Base-by-base conservation (phyloP, 176 grass and related monocot genomes). In the Cenchrus fungigraminus region DNA sequence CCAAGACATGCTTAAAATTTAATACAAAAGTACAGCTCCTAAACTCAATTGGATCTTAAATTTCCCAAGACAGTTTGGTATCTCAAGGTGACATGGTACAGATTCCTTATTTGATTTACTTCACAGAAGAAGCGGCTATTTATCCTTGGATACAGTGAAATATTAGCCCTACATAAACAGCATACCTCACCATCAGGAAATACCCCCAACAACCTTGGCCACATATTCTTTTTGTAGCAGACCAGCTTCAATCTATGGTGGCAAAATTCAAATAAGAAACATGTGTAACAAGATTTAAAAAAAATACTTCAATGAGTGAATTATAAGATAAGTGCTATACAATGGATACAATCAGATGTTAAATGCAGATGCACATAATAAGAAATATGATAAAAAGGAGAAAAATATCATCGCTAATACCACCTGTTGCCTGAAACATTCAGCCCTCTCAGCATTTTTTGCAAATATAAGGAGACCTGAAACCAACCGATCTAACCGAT, bases 381-480 rank as follows among this genome's bases (percentile, higher is more conserved):
- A 89, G 60, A 51, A 45, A 10, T 10, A 67, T 6, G 3, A 79
- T 52, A 88, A 44, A 57, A 89, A 74, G 40, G 49, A 29, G 54
- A 73, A 76, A 68, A 78, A 5, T 9, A 76, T 34, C 37, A 83
- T 68, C 12, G 15, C 20, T 17, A 72, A 47, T 51, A 80, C 64
- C 77, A 98, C 96, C 93, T 98, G 89, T 81, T 92, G 93, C 78
- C 96, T 95, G 81, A 98, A 95, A 73, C 55, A 77, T 70, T 98
- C 96, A 85, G 93, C 96, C 89, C 80, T 92, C 1, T 92, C 65
- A 44, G 89, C 93, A 79, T 77, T 94, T 95, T 95, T 98, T 68
- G 96, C 93, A 78, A 98, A 98, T 77, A 98, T 98, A 74, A 98
- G 93, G 81, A 98, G 96, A 68, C 96, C 96, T 75, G 96, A 98